These are phyloP conservation scores for Wickerhamiella kazuoi DNA, from an alignment of 805 yeast genomes.

Conservation along the genomic window DNA sequence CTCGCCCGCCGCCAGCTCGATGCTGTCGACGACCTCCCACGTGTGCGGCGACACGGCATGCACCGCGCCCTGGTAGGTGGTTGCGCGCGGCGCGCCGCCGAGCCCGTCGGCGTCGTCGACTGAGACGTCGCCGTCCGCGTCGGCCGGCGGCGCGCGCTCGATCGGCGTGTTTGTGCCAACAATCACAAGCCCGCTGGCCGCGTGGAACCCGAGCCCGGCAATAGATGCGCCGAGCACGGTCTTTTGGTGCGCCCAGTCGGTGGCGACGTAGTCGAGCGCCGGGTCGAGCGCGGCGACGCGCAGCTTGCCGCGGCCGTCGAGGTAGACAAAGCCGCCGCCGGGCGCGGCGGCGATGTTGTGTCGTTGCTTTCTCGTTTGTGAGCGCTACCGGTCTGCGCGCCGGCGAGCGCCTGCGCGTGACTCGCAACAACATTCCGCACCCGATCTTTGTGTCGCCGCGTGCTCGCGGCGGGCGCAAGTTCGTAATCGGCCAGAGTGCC, in stretches of 20 bases:
- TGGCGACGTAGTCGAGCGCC: constrained; percentile 3
- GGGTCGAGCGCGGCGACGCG: constrained; percentile 1
- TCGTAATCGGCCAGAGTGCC: constrained; percentile 13
- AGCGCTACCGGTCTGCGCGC: constrained; percentile 9
- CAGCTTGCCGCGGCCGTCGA: constrained; percentile 24
- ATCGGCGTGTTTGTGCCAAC: constrained; percentile 31
- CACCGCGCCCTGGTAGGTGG: constrained; percentile 40
- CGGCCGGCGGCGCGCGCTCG: constrained; percentile 25
- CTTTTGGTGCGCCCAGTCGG: constrained; percentile 18
- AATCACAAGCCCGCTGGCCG: constrained; percentile 40
- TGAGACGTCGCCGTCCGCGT: constrained; percentile 41
- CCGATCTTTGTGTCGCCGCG: constrained; percentile 41
- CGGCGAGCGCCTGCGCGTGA: constrained; percentile 54
- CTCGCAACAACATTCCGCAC: constrained; percentile 59
- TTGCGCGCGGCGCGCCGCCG: neutral
- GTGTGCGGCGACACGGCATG: constrained; percentile 52
- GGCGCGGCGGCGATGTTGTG: constrained; percentile 58
- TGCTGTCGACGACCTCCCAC: constrained; percentile 60
- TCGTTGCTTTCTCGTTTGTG: constrained; percentile 44
- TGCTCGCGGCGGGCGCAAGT: constrained; percentile 26
- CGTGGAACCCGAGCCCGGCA: constrained; percentile 52
- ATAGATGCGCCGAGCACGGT: constrained; percentile 41
- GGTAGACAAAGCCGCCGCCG: constrained; percentile 20
- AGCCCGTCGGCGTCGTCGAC: neutral
- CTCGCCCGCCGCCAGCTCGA: constrained; percentile 51